These are phyloP conservation scores for Helianthus annuus DNA, from an alignment of 129 eudicot genomes.

Conservation along the genomic window HanXRQr2.0-SUNRISE NC_035448.2:163075089-163075588, in stretches of 20 bases:
- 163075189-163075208: neutral
- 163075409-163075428: neutral
- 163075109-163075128: slow-evolving; percentile 2
- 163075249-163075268: neutral
- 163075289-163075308: neutral
- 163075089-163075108: slow-evolving; percentile 33
- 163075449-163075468: neutral
- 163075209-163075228: slow-evolving; percentile 8
- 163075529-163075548: neutral
- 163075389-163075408: too few relatives aligned
- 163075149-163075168: neutral
- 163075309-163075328: neutral
- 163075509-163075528: slow-evolving; percentile 12
- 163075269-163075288: neutral
- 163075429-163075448: neutral
- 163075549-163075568: neutral
- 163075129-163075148: neutral
- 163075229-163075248: neutral
- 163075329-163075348: neutral
- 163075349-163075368: neutral
- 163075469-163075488: neutral
- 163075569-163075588: neutral
- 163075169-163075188: neutral
- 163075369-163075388: neutral
- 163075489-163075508: neutral